Evolutionary conservation across 441 rosid species (phyloP).

Genomic region (Macaranga tanarius): DNA sequence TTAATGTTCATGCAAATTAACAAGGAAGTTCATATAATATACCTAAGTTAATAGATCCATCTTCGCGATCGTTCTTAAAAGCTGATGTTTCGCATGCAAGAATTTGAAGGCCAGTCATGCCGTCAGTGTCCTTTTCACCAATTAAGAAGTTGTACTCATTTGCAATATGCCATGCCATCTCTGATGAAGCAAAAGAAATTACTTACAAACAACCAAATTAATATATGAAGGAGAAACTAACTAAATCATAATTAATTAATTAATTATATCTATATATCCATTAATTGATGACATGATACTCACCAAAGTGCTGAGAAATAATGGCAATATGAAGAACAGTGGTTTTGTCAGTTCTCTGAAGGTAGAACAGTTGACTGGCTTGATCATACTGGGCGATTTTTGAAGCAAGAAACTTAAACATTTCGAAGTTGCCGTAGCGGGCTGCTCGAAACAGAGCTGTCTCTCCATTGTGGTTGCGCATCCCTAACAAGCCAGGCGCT

Average conservation of each 20-base stretch:
- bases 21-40: too few relatives aligned
- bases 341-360: conserved; percentile 28
- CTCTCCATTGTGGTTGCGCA: conserved; percentile 29
- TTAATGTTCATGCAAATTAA: too few relatives aligned
- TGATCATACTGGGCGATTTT: conserved; percentile 15
- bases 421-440: conserved; percentile 18
- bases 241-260: not conserved
- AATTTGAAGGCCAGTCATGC: conserved; percentile 28
- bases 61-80: not conserved
- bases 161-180: conserved; percentile 17
- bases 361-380: conserved; percentile 4
- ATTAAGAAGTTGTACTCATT: conserved; percentile 12
- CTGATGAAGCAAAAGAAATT: too few relatives aligned
- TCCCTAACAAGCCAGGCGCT: conserved; percentile 24
- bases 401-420: conserved; percentile 22
- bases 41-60: conserved; percentile 8
- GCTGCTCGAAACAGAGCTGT: conserved; percentile 21
- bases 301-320: conserved; percentile 21
- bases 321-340: conserved; percentile 26
- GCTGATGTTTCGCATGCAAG: conserved; percentile 24
- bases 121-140: conserved; percentile 18
- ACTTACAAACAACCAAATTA: not conserved
- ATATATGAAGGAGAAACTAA: not conserved
- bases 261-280: too few relatives aligned
- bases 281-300: not conserved